Evolutionary conservation across 495 filamentous ascomycete genomes (phyloP).

Genomic region (Hypoxylon intermedium): DNA sequence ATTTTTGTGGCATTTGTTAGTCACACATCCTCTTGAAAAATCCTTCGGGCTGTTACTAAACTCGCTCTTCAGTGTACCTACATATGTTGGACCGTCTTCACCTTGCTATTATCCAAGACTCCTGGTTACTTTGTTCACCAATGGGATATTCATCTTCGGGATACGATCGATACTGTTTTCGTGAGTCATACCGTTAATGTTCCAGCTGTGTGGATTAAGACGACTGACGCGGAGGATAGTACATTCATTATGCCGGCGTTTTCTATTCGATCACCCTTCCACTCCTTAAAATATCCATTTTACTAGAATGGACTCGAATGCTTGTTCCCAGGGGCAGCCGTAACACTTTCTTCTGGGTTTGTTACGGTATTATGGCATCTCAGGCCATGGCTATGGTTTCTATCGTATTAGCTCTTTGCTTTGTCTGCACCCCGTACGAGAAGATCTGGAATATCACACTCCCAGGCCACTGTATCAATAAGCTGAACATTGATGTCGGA

Average conservation of each 20-base stretch:
- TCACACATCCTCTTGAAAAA: not conserved
- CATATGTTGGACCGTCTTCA: slow-evolving; percentile 22
- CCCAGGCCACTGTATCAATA: slow-evolving; percentile 33
- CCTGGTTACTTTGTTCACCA: slow-evolving; percentile 45
- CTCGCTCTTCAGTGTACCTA: slow-evolving; percentile 15
- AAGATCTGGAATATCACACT: slow-evolving; percentile 42
- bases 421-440: slow-evolving; percentile 53
- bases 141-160: slow-evolving; percentile 35
- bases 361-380: slow-evolving; percentile 37
- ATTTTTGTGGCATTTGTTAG: slow-evolving; percentile 33
- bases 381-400: slow-evolving; percentile 41
- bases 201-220: not conserved
- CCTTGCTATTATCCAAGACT: slow-evolving; percentile 13
- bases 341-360: slow-evolving; percentile 41
- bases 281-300: slow-evolving; percentile 33
- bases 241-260: slow-evolving; percentile 23
- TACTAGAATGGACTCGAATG: slow-evolving; percentile 35
- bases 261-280: slow-evolving; percentile 34
- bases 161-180: slow-evolving; percentile 20
- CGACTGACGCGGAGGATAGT: slow-evolving; percentile 9
- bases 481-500: slow-evolving; percentile 25
- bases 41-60: not conserved
- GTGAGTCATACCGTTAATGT: slow-evolving; percentile 14
- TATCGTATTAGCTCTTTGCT: slow-evolving; percentile 26
- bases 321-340: slow-evolving; percentile 36